Percentiles rank a stretch among this genome's conserved stretches.
Conservation (phyloP, 441 rosid species). For the Pelargonium cotyledonis region DNA sequence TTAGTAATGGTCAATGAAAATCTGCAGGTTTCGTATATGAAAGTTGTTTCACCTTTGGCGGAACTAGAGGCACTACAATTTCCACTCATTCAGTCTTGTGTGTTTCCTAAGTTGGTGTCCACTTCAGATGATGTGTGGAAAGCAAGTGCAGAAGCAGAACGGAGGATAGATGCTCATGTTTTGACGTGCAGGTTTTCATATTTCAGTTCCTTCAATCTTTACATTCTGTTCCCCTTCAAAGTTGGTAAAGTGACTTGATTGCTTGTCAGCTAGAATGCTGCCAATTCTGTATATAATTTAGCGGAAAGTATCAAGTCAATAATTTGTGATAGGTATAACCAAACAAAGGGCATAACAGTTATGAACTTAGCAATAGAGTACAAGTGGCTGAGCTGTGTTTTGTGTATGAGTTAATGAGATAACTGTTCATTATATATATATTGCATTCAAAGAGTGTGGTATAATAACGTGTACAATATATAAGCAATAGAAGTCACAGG, state of each 20-base stretch:
- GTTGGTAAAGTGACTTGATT: not conserved
- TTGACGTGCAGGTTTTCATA: constrained; percentile 56
- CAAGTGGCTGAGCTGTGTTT: not conserved
- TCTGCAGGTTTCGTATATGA: constrained; percentile 63
- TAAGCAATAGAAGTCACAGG: not conserved
- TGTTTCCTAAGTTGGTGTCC: constrained; percentile 71
- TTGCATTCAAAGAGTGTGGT: not conserved
- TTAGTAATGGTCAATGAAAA: constrained; percentile 1
- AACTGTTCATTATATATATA: not conserved
- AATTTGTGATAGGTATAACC: not conserved
- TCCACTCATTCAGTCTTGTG: constrained; percentile 42
- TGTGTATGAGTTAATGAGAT: not conserved
- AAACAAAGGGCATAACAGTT: not conserved
- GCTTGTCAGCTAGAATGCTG: constrained; percentile 6
- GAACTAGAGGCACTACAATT: constrained; percentile 49
- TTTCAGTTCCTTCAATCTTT: constrained; percentile 10
- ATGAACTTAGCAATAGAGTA: not conserved
- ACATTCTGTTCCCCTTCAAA: constrained; percentile 4
- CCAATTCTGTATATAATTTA: constrained; percentile 3
- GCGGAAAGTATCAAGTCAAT: not conserved
- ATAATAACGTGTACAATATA: not conserved
- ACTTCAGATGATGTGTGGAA: constrained; percentile 49
- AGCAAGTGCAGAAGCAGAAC: constrained; percentile 81
- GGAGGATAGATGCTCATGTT: constrained; percentile 56
- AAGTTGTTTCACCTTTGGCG: constrained; percentile 56